phyloP scores from a whole-genome alignment of 192 early-diverging fungal species.

The Piromyces finnis region DNA sequence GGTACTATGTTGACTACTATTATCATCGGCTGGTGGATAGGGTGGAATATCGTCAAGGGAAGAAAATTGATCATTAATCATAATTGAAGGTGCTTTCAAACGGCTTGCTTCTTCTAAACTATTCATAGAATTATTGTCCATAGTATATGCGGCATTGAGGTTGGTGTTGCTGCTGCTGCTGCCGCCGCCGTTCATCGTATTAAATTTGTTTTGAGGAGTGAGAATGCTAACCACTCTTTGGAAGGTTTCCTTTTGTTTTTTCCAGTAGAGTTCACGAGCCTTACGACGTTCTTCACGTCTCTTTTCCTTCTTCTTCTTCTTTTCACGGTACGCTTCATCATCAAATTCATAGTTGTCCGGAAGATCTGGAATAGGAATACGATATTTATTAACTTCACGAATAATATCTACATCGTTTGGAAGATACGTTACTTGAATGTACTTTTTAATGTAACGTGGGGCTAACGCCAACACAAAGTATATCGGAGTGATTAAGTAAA shows the following conservation, averaged over 20 bases:
- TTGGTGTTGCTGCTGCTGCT: neutral
- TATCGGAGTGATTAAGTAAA: slow-evolving; percentile 58
- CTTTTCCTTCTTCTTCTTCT: neutral
- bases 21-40: neutral
- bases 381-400: slow-evolving; percentile 23
- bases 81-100: too few species aligned
- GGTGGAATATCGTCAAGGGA: neutral
- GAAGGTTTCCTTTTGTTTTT: neutral
- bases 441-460: slow-evolving; percentile 48
- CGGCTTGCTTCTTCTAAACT: too few species aligned
- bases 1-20: neutral
- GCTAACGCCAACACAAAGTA: slow-evolving; percentile 48
- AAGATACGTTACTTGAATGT: slow-evolving; percentile 39
- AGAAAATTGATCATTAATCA: neutral
- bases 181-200: too few species aligned
- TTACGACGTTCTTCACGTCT: neutral
- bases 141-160: neutral
- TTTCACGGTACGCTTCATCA: neutral
- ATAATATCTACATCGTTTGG: slow-evolving; percentile 50
- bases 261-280: neutral
- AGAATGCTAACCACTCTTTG: neutral
- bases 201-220: neutral
- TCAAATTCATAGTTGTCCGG: neutral
- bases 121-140: too few species aligned
- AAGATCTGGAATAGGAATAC: neutral